Evolutionary conservation across 306 rosid genomes (phyloP).

Genomic region (Rosa multiflora): DNA sequence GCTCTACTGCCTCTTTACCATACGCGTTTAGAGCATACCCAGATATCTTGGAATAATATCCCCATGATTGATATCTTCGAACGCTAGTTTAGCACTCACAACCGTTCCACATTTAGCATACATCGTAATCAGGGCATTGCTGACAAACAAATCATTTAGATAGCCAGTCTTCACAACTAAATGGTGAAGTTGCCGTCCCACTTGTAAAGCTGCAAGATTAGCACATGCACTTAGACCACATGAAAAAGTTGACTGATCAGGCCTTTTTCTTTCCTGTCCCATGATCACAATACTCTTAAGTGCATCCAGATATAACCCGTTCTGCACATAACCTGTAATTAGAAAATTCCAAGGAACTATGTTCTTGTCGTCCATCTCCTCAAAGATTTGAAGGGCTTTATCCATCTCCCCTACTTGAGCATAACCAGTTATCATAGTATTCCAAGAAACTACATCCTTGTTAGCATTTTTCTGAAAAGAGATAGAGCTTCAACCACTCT

Average conservation of each 20-base stretch:
- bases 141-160: slow-evolving; percentile 53
- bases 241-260: slow-evolving; percentile 65
- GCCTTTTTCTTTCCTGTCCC: slow-evolving; percentile 54
- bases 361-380: slow-evolving; percentile 53
- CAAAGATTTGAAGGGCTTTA: slow-evolving; percentile 50
- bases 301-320: slow-evolving; percentile 60
- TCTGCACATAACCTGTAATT: slow-evolving; percentile 65
- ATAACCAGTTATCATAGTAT: slow-evolving; percentile 72
- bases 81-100: slow-evolving; percentile 48
- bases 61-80: slow-evolving; percentile 38
- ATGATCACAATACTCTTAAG: slow-evolving; percentile 51
- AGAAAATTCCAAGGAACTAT: slow-evolving; percentile 80
- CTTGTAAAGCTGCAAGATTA: slow-evolving; percentile 67
- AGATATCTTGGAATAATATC: slow-evolving; percentile 69
- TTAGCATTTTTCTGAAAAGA: slow-evolving; percentile 56
- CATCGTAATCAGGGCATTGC: slow-evolving; percentile 71
- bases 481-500: slow-evolving; percentile 60
- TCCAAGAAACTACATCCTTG: slow-evolving; percentile 74
- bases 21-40: slow-evolving; percentile 72
- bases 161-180: slow-evolving; percentile 60
- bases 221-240: slow-evolving; percentile 73
- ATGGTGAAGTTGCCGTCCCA: slow-evolving; percentile 74
- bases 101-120: slow-evolving; percentile 65
- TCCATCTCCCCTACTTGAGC: slow-evolving; percentile 70
- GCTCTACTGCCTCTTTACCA: slow-evolving; percentile 55